Evolutionary conservation across 768 basidiomycete species (phyloP).

Genomic region (Leccinellum rugosiceps): DNA sequence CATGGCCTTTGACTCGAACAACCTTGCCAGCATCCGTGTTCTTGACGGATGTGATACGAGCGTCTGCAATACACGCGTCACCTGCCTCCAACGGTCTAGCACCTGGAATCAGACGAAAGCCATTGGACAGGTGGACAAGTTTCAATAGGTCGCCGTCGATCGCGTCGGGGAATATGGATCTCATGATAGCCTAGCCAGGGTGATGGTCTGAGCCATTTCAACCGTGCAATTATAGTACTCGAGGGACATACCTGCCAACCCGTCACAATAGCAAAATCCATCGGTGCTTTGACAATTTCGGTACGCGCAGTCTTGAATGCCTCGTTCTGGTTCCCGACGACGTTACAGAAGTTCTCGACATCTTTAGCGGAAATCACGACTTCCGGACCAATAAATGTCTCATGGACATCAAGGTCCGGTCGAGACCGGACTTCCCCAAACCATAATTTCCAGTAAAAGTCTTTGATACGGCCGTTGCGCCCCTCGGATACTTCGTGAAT

Average conservation of each 20-base stretch:
- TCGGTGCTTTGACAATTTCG: slow-evolving; percentile 75
- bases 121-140: slow-evolving; percentile 96
- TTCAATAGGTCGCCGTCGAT: slow-evolving; percentile 95
- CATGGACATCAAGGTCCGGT: slow-evolving; percentile 74
- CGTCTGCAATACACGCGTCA: slow-evolving; percentile 87
- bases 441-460: slow-evolving; percentile 99
- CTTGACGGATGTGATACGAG: slow-evolving; percentile 82
- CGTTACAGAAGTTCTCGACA: slow-evolving; percentile 86
- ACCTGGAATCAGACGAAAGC: slow-evolving; percentile 85
- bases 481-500: slow-evolving; percentile 86
- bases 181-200: slow-evolving; percentile 89
- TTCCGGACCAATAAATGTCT: slow-evolving; percentile 84
- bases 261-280: slow-evolving; percentile 98
- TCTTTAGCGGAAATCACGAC: slow-evolving; percentile 73
- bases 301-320: slow-evolving; percentile 79
- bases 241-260: slow-evolving; percentile 85
- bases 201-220: slow-evolving; percentile 9
- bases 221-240: neutral
- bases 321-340: slow-evolving; percentile 92
- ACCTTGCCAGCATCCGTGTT: slow-evolving; percentile 92
- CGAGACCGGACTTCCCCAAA: slow-evolving; percentile 82
- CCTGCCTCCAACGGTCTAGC: slow-evolving; percentile 75
- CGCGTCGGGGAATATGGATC: slow-evolving; percentile 87
- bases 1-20: slow-evolving; percentile 84
- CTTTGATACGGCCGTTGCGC: slow-evolving; percentile 89